phyloP scores from a whole-genome alignment of 1,284 basidiomycete genomes.

The Boletus mariae region DNA sequence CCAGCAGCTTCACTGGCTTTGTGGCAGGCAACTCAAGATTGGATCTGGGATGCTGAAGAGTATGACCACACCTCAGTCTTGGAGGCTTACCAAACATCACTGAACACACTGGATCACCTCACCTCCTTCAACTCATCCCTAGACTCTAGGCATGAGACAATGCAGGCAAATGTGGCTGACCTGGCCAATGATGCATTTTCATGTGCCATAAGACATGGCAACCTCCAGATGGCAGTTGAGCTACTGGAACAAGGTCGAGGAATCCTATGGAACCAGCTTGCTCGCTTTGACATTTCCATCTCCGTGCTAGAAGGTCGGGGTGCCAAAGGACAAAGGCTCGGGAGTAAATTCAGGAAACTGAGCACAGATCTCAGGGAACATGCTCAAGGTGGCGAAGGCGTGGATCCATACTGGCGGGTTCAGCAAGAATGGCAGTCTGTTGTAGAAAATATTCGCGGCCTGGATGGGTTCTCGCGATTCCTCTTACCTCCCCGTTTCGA shows the following conservation, averaged over 20 bases:
- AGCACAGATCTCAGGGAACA: neutral
- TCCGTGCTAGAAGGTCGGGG: neutral
- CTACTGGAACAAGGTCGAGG: neutral
- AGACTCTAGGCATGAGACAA: neutral
- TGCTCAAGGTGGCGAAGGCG: neutral
- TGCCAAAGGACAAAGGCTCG: neutral
- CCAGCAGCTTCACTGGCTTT: neutral
- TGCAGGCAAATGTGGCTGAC: neutral
- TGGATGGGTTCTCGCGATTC: too few relatives aligned
- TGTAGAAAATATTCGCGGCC: too few relatives aligned
- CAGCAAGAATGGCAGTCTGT: too few relatives aligned
- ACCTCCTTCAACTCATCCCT: neutral
- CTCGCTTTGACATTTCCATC: neutral
- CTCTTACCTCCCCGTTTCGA: too few relatives aligned
- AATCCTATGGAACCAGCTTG: too few relatives aligned
- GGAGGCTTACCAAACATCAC: neutral
- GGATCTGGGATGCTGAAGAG: neutral
- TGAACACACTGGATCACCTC: neutral
- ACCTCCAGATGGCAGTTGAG: neutral
- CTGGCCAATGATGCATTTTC: neutral
- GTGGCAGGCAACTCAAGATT: neutral
- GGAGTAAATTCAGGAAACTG: neutral
- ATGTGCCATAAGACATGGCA: neutral
- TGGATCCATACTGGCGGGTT: neutral
- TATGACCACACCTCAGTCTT: neutral